phyloP scores from a whole-genome alignment of 306 rosid genomes.

The Glycyrrhiza uralensis region DNA sequence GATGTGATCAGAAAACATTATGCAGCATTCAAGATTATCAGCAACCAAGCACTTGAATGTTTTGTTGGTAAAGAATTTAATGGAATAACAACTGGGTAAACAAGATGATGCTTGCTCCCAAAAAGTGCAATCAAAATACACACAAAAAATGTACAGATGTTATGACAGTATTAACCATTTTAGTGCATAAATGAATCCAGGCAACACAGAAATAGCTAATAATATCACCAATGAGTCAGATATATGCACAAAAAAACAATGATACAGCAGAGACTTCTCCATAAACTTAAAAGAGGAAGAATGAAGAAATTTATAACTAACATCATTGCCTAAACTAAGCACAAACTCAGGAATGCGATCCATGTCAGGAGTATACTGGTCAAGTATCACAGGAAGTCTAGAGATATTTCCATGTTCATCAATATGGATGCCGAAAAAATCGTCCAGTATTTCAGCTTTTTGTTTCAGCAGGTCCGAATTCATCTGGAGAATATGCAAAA shows the following conservation, averaged over 20 bases:
- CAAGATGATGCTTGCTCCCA: background rate
- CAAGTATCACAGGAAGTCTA: conserved; percentile 84
- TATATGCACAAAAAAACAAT: background rate
- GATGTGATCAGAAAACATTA: conserved; percentile 2
- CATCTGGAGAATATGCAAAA: conserved; percentile 55
- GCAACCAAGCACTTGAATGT: background rate
- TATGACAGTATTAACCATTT: background rate
- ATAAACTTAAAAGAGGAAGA: conserved; percentile 12
- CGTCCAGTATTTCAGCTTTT: conserved; percentile 66
- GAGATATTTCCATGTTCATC: conserved; percentile 67
- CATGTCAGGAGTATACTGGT: conserved; percentile 97
- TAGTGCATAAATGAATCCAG: conserved; percentile 10
- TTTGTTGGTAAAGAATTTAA: background rate
- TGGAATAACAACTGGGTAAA: conserved; percentile 8
- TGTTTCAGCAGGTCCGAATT: conserved; percentile 63
- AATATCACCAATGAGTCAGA: background rate
- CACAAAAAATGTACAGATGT: background rate
- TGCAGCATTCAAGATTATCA: conserved; percentile 6
- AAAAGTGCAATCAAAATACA: conserved; percentile 5
- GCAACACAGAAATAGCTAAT: conserved; percentile 4
- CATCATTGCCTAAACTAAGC: conserved; percentile 87
- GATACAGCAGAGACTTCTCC: background rate
- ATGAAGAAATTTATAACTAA: conserved; percentile 35
- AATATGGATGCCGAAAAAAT: conserved; percentile 68
- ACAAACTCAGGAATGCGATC: conserved; percentile 80